Evolutionary conservation across 805 yeast species (phyloP).

Genomic region (Cyberlindnera meyerae): DNA sequence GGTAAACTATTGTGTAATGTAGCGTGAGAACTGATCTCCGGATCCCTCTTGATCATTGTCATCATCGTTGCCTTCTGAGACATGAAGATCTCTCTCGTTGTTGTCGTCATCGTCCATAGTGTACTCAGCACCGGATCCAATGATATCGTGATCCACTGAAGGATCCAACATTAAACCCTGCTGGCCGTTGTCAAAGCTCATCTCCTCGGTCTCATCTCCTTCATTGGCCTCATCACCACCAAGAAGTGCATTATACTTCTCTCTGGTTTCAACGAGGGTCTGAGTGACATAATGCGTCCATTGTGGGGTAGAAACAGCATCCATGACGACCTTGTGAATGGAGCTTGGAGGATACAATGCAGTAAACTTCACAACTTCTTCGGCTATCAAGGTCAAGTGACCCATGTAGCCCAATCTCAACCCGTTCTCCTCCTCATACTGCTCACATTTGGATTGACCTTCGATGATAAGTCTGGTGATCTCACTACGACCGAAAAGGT

Average conservation of each 20-base stretch:
- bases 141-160: conserved; percentile 33
- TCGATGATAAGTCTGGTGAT: conserved; percentile 54
- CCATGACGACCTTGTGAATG: conserved; percentile 30
- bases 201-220: conserved; percentile 31
- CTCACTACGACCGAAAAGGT: conserved; percentile 60
- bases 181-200: conserved; percentile 27
- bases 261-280: conserved; percentile 81
- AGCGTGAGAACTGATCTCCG: conserved; percentile 34
- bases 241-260: conserved; percentile 87
- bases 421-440: conserved; percentile 52
- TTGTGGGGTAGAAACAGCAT: conserved; percentile 37
- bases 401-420: conserved; percentile 93
- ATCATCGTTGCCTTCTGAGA: too few species aligned
- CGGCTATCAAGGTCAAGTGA: conserved; percentile 89
- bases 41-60: conserved; percentile 18
- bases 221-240: conserved; percentile 57
- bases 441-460: conserved; percentile 57
- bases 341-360: conserved; percentile 25
- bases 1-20: conserved; percentile 72
- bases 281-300: conserved; percentile 85
- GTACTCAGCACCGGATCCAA: conserved; percentile 24
- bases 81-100: too few species aligned
- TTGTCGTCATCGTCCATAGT: background rate
- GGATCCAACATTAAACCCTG: conserved; percentile 25
- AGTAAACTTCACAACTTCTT: conserved; percentile 87